Evolutionary conservation across 805 yeast species (phyloP).

Genomic region (Cyberlindnera nakhonratchasimensis): DNA sequence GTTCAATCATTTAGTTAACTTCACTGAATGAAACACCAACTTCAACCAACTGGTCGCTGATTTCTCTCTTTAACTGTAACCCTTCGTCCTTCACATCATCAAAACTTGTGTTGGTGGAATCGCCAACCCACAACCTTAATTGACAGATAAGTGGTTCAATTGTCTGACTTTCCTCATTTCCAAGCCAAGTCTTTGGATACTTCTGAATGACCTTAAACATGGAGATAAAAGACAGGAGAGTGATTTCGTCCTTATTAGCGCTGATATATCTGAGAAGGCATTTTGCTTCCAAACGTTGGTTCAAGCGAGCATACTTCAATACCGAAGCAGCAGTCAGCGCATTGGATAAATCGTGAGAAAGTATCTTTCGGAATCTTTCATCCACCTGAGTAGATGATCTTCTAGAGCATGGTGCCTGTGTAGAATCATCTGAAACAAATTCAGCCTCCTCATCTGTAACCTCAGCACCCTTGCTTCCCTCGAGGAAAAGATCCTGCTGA

Average conservation of each 20-base stretch:
- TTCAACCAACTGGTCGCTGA: constrained; percentile 30
- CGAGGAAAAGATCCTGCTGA: background rate
- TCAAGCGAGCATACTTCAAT: constrained; percentile 21
- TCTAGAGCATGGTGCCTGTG: constrained; percentile 8
- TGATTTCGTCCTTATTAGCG: constrained; percentile 20
- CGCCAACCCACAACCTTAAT: constrained; percentile 32
- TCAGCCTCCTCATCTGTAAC: constrained; percentile 9
- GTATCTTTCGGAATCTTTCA: constrained; percentile 18
- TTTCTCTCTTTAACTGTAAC: constrained; percentile 27
- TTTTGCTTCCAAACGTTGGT: constrained; percentile 16
- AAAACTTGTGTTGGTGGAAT: constrained; percentile 21
- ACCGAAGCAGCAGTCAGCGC: constrained; percentile 25
- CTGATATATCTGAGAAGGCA: constrained; percentile 21
- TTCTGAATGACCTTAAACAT: constrained; percentile 27
- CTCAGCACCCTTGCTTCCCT: background rate
- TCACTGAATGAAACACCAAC: constrained; percentile 27
- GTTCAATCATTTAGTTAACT: constrained; percentile 4
- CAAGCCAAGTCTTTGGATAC: constrained; percentile 26
- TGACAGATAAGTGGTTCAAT: constrained; percentile 25
- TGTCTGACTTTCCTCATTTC: constrained; percentile 12
- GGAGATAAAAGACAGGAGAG: constrained; percentile 27
- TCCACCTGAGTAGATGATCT: constrained; percentile 9
- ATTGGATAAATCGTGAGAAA: constrained; percentile 26
- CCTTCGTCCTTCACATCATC: constrained; percentile 25
- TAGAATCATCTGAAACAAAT: constrained; percentile 3